phyloP scores from a whole-genome alignment of 768 basidiomycete genomes.

The Collybiopsis luxurians region DNA sequence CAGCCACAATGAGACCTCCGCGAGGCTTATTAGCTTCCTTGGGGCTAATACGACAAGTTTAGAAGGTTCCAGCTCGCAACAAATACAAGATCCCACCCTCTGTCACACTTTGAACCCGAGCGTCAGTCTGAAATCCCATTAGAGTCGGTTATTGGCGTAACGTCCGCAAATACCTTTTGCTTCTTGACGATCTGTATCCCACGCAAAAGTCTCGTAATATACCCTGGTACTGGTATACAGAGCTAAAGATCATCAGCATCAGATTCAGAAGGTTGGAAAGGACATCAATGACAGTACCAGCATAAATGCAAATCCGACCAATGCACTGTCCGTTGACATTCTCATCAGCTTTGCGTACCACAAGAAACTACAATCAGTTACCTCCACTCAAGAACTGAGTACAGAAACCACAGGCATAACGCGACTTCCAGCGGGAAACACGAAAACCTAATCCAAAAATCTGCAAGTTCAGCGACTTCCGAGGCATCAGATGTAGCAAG shows the following conservation, averaged over 20 bases:
- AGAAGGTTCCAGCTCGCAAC: conserved; percentile 13
- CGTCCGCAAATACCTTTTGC: conserved; percentile 15
- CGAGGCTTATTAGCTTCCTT: conserved; percentile 2
- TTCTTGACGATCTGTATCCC: conserved; percentile 10
- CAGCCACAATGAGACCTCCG: conserved; percentile 45
- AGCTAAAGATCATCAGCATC: background rate
- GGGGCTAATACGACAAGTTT: too few relatives aligned
- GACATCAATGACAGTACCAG: conserved; percentile 14
- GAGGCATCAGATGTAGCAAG: conserved; percentile 51
- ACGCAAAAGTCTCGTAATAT: conserved; percentile 27
- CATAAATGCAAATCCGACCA: background rate
- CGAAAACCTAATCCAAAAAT: conserved; percentile 14
- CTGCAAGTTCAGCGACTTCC: conserved; percentile 7
- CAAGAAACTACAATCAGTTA: too few relatives aligned
- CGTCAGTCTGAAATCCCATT: conserved; percentile 43
- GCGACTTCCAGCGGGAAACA: conserved; percentile 18
- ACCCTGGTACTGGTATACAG: conserved; percentile 42
- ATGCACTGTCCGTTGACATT: background rate
- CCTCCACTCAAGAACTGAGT: conserved; percentile 28
- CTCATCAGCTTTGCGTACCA: too few relatives aligned
- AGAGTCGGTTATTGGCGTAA: too few relatives aligned
- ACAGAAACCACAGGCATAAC: conserved; percentile 24
- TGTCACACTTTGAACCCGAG: conserved; percentile 44
- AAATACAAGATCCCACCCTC: conserved; percentile 38
- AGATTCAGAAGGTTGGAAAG: too few relatives aligned